Base-by-base conservation (phyloP, 208 protist genomes). In the Crithidia thermophila region DNA sequence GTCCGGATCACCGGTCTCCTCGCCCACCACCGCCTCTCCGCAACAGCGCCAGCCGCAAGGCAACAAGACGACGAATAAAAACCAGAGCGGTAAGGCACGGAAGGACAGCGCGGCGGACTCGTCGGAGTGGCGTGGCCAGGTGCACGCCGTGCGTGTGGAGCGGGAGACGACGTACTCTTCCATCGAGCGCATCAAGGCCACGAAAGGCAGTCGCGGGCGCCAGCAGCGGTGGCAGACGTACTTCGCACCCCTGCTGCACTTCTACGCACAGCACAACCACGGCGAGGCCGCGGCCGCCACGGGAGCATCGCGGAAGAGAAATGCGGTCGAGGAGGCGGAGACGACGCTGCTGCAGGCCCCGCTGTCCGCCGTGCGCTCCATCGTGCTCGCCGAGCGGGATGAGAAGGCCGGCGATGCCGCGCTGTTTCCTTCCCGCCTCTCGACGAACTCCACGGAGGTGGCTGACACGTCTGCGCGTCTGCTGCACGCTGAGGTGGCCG, bases 161-260 rank as follows among this genome's bases (percentile, higher is more conserved):
- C 72, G 86, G 7, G 78, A 80, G 45, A 61, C 68, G 30, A 69
- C 53, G 23, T 69, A 49, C 53, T 60, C 69, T 16, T 49, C 49
- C 9, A 67, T 52, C 9, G 59, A 52, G 51, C 59, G 49, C 40
- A 60, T 62, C 9, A 88, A 85, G 49, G 46, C 27, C 10, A 59
- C 69, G 21, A 88, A 88, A 51, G 76, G 83, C 34, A 73, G 67
- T 30, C 79, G 47, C 9, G 60, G 82, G 11, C 88, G 88, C 31
- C 71, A 73, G 50, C 50, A 49, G 58, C 75, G 79, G 39, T 94
- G 88, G 88, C 71, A 85, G 52, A 57, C 58, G n/a, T 81, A 87
- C 69, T 74, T 94, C 25, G 64, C 69, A 0, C 77, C 85, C 0
- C 73, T 94, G n/a, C 52, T 94, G 49, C 34, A 46, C 23, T 72